phyloP scores from a whole-genome alignment of 352 stramenopile genomes.

The Phytophthora foliorum region DNA sequence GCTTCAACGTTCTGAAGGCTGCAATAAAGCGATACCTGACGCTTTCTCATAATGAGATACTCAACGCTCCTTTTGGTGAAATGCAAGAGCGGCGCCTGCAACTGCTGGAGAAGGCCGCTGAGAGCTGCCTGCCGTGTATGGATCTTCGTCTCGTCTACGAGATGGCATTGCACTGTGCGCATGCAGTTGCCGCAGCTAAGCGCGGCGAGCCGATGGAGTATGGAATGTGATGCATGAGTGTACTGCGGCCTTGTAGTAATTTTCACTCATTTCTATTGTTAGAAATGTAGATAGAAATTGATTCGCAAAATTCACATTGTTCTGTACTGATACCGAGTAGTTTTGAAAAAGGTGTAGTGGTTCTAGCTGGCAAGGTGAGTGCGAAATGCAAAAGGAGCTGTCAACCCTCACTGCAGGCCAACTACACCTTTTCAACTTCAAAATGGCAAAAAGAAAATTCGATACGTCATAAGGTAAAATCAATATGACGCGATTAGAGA shows the following conservation, averaged over 20 bases:
- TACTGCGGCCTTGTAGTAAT: background rate
- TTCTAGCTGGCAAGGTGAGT: too few species aligned
- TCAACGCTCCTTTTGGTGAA: background rate
- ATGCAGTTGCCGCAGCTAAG: constrained; percentile 1
- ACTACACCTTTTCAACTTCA: too few species aligned
- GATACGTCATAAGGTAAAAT: too few species aligned
- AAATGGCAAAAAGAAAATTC: too few species aligned
- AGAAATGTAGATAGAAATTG: too few species aligned
- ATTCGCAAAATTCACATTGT: too few species aligned
- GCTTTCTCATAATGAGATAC: constrained; percentile 1
- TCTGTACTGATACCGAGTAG: too few species aligned
- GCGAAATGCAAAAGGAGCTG: too few species aligned
- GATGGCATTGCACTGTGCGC: background rate
- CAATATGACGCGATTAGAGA: too few species aligned
- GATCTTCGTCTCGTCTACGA: background rate
- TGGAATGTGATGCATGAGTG: background rate
- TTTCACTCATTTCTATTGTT: too few species aligned
- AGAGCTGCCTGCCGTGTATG: background rate
- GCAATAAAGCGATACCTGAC: background rate
- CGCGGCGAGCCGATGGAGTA: constrained; percentile 10
- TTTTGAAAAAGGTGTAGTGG: too few species aligned
- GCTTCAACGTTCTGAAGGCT: background rate
- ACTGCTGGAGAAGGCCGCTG: background rate
- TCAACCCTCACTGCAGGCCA: too few species aligned
- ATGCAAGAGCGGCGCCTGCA: background rate